phyloP scores from a whole-genome alignment of 768 basidiomycete species.

The Pleurotus tuoliensis region DNA sequence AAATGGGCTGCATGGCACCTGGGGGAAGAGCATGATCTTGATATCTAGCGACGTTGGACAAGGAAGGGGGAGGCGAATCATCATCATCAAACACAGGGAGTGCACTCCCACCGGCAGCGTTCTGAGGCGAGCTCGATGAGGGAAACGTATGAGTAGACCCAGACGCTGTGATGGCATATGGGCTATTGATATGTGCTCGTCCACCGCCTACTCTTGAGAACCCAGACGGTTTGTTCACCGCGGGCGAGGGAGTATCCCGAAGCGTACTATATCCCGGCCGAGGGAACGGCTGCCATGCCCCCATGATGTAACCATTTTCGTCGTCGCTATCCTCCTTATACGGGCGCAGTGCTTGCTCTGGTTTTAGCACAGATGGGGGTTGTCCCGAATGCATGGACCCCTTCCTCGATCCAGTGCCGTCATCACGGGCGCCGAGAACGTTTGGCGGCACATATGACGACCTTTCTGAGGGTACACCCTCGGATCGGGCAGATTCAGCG shows the following conservation, averaged over 20 bases:
- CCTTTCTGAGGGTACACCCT: constrained; percentile 30
- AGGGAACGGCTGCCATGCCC: constrained; percentile 83
- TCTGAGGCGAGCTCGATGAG: constrained; percentile 47
- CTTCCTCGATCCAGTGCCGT: constrained; percentile 33
- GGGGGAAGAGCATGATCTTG: constrained; percentile 39
- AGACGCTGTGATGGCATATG: constrained; percentile 66
- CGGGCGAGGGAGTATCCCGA: constrained; percentile 26
- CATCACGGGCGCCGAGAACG: constrained; percentile 21
- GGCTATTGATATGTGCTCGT: constrained; percentile 77
- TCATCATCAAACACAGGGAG: constrained; percentile 31
- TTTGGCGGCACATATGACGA: constrained; percentile 34
- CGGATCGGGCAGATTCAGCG: neutral
- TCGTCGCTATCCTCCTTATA: constrained; percentile 80
- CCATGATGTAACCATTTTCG: constrained; percentile 85
- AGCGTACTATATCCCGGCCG: constrained; percentile 47
- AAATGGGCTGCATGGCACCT: constrained; percentile 58
- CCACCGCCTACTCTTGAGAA: constrained; percentile 90
- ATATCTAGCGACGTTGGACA: constrained; percentile 44
- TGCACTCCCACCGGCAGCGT: constrained; percentile 15
- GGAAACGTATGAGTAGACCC: constrained; percentile 67
- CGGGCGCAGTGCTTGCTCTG: constrained; percentile 73
- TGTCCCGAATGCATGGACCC: constrained; percentile 54
- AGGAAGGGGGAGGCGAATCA: constrained; percentile 45
- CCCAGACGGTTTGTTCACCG: constrained; percentile 41
- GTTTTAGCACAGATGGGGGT: constrained; percentile 70